Conservation (phyloP, 306 rosid species). For the Vicia faba region DNA sequence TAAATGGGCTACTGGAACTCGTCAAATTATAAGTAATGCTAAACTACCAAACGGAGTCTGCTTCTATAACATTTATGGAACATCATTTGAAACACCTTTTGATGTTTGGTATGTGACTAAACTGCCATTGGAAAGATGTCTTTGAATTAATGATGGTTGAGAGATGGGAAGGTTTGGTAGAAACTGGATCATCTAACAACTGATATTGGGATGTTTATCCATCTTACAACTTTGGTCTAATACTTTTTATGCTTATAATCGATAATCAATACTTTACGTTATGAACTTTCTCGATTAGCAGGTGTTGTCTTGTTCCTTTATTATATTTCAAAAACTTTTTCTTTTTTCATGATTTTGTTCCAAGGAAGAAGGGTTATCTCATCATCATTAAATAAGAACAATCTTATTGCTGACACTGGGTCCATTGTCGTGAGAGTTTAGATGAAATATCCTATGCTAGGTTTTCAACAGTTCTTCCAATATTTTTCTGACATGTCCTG, state of each 20-base stretch:
- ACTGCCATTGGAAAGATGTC: conserved; percentile 19
- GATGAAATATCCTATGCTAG: conserved; percentile 24
- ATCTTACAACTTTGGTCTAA: conserved; percentile 10
- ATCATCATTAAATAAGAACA: conserved; percentile 23
- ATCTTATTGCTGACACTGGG: conserved; percentile 1
- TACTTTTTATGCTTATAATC: conserved; percentile 8
- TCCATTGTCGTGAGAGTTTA: conserved; percentile 24
- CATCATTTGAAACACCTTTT: conserved; percentile 74
- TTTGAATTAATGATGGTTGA: conserved; percentile 26
- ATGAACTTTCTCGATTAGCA: conserved; percentile 11
- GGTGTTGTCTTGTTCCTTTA: conserved; percentile 17
- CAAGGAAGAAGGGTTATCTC: conserved; percentile 30
- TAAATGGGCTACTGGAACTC: conserved; percentile 76
- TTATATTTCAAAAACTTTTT: conserved; percentile 9
- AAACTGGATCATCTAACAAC: conserved; percentile 30
- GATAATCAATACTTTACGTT: conserved; percentile 16
- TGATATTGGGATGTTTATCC: conserved; percentile 15
- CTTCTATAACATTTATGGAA: conserved; percentile 90
- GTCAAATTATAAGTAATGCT: conserved; percentile 55
- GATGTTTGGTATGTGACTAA: conserved; percentile 78
- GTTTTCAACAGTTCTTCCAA: conserved; percentile 16
- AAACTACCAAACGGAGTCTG: conserved; percentile 74
- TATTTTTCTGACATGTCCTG: conserved; percentile 37
- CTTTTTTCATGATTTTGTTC: conserved; percentile 5
- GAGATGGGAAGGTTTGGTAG: conserved; percentile 27